Base-by-base conservation (phyloP, 1,284 basidiomycete species). In the Bondarzewia mesenterica region DNA sequence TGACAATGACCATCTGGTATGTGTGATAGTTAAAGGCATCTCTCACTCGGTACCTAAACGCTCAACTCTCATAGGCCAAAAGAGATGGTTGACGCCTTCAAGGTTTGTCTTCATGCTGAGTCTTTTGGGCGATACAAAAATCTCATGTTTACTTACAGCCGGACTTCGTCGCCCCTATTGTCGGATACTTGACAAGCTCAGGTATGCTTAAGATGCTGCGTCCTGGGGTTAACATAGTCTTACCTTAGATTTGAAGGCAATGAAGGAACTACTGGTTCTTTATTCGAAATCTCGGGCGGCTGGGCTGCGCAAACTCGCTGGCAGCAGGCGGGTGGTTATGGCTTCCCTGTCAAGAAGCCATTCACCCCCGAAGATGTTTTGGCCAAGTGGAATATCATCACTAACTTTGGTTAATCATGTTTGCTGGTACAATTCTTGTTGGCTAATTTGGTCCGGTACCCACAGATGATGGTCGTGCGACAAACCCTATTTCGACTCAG, bases 81-180 rank as follows among this genome's bases (percentile, higher is more conserved):
- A 65, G 93, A 96, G 64, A 90, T 93, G 85, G 84, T 98, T 32
- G 85, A 96, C 54, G 89, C 89, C 12, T 93, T 95, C 77, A 94
- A 93, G 72, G 84, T 82, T 48, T 32, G 60, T 44, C 2, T 35
- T 44, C 41, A 32, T 26, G 16, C 7, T 43, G 16, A 42, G 16
- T 15, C 26, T 25, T 14, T 22, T 27, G 52, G 22, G 54, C 54
- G 2, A 45, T 47, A 7, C 27, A 52, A 5, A 49, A 29, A 16
- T 32, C 46, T 20, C 26, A 35, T 32, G 18, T n/a, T 38, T 36
- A 16, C 14, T 42, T 43, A n/a, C 52, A 86, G 82, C 93, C 95
- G 42, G 93, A 97, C 60, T 96, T 75, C 58, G 82, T 99, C 50
- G 92, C 95, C 2, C 85, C 96, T 16, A 65, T 97, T 44, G 93